Base-by-base conservation (phyloP, 1,139 yeast genomes). In the Blastobotrys arbuscula region DNA sequence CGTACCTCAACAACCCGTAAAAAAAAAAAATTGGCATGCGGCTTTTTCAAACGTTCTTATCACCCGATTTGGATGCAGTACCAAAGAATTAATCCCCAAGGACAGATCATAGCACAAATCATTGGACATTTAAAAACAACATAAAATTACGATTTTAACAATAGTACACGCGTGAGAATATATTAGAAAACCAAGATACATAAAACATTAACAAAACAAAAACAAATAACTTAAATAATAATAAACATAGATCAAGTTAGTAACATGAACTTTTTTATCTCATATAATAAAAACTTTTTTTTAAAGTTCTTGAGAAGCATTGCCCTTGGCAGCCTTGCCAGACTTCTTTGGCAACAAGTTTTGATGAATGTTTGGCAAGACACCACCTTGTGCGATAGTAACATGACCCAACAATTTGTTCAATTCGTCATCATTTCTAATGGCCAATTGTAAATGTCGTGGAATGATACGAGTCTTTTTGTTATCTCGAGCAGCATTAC, bases 401-500 rank as follows among this genome's bases (percentile, higher is more conserved):
- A 87, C 95, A 71, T 85, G 89, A 69, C 98, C 97, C 64, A 87
- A 78, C 59, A 86, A 79, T 73, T 84, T 87, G 82, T 89, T 90
- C 72, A 89, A 80, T 75, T 89, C 96, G 75, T 90, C 96, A 76
- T 88, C 96, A 74, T 92, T 92, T 82, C 97, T 85, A 78, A 92
- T 90, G 68, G 97, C 97, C 67, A 90, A 82, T 74, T 90, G 97
- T 71, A 90, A 81, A 73, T 92, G 97, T 81, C 97, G 89, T 73
- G 97, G 97, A 61, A 92, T 89, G 66, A 90, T 90, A 84, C 97
- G 90, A 63, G 96, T 85, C 79, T 90, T 90, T 78, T 89, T 89
- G 82, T 90, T 86, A 70, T 90, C 97, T 76, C 96, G 88, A 51
- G 97, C 97, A 55, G 97, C 97, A 74, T 90, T 92, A 78, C 97